These are phyloP conservation scores for Ampelocalamus luodianensis DNA, from an alignment of 176 grass and related monocot species.

Conservation along the genomic window DNA sequence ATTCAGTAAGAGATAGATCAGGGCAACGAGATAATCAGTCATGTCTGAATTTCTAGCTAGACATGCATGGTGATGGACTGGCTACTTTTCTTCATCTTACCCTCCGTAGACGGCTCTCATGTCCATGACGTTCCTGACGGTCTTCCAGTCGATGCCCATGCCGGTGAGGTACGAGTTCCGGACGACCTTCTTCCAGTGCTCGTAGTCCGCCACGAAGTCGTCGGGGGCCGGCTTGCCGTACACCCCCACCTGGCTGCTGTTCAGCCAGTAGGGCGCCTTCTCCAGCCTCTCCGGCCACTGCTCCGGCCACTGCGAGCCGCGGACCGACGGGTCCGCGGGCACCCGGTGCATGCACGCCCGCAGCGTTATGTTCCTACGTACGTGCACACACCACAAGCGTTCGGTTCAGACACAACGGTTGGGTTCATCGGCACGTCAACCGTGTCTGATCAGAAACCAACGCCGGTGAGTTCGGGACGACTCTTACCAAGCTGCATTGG, in stretches of 20 bases:
- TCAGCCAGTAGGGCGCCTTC: slow-evolving; percentile 76
- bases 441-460: background rate
- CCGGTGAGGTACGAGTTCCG: slow-evolving; percentile 74
- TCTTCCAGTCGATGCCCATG: slow-evolving; percentile 86
- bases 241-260: slow-evolving; percentile 74
- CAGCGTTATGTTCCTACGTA: slow-evolving; percentile 78
- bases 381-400: background rate
- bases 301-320: slow-evolving; percentile 73
- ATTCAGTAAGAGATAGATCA: too few species aligned
- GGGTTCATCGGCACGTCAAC: too few species aligned
- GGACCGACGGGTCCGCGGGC: slow-evolving; percentile 41
- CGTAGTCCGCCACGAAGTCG: slow-evolving; percentile 73
- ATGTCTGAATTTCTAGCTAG: background rate
- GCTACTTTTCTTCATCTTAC: background rate
- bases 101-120: slow-evolving; percentile 94
- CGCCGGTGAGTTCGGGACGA: background rate
- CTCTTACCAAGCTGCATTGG: slow-evolving; percentile 79
- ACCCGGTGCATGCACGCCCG: slow-evolving; percentile 87
- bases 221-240: slow-evolving; percentile 87
- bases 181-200: slow-evolving; percentile 78
- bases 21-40: too few species aligned
- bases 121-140: slow-evolving; percentile 90
- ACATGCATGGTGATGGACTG: background rate
- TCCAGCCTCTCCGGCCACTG: slow-evolving; percentile 66
- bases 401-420: too few species aligned